A percentile compares a stretch with the other conserved stretches of the same genome.
These are phyloP conservation scores for Pseudocercospora musae DNA, from an alignment of 2,329 filamentous ascomycete species.

Conservation along the genomic window DNA sequence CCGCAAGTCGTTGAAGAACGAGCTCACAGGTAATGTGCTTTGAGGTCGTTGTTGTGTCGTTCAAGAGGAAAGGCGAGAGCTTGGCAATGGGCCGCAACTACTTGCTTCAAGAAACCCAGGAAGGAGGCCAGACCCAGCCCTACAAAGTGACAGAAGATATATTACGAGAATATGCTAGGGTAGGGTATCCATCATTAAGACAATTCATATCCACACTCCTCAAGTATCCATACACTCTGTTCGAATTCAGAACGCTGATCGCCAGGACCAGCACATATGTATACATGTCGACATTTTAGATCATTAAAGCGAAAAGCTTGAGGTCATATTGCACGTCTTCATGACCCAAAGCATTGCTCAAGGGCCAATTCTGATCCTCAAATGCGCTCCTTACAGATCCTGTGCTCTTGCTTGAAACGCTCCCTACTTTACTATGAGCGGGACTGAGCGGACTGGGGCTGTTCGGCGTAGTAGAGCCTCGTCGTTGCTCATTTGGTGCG, in stretches of 20 bases:
- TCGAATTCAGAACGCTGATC: neutral
- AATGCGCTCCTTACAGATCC: slow-evolving; percentile 6
- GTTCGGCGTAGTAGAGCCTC: neutral
- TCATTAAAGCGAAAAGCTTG: slow-evolving; percentile 13
- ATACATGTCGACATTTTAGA: neutral
- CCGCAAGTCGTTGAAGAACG: too few species aligned
- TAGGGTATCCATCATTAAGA: neutral
- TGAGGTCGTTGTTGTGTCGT: neutral
- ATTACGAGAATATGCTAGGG: neutral
- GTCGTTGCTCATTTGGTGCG: neutral
- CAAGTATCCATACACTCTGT: neutral
- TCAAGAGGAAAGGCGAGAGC: neutral
- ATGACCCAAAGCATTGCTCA: slow-evolving; percentile 7
- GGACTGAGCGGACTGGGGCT: neutral
- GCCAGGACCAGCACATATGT: neutral
- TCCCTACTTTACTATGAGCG: slow-evolving; percentile 3
- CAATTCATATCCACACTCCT: neutral
- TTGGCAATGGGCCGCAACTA: neutral
- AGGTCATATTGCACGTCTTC: slow-evolving; percentile 10
- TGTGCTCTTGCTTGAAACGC: slow-evolving; percentile 8
- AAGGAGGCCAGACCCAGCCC: neutral
- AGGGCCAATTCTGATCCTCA: slow-evolving; percentile 11
- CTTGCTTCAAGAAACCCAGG: neutral
- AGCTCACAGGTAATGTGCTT: neutral
- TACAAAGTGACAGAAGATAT: neutral